A percentile compares a stretch with the other conserved stretches of the same genome.
Conservation (phyloP, 2,329 filamentous ascomycete genomes). For the Erysiphe neolycopersici region DNA sequence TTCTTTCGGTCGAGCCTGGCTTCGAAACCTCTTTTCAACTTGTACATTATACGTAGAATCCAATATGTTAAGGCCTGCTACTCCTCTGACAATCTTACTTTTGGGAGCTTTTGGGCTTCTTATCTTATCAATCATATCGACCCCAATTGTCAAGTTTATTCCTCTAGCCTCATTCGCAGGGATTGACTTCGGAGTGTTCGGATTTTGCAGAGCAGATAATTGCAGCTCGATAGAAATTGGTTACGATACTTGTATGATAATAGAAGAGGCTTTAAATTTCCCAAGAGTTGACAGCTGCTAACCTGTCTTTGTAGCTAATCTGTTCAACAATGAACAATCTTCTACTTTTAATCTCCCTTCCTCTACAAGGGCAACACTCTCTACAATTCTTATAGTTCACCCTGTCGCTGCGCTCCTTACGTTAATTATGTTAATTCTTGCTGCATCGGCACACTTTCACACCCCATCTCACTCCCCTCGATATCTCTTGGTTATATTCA, state of each 20-base stretch:
- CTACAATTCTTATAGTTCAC: slow-evolving; percentile 73
- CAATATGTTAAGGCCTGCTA: slow-evolving; percentile 57
- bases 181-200: slow-evolving; percentile 76
- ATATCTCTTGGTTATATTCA: slow-evolving; percentile 63
- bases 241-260: slow-evolving; percentile 53
- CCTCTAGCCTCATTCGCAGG: slow-evolving; percentile 54
- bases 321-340: slow-evolving; percentile 8
- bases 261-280: neutral
- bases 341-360: slow-evolving; percentile 27
- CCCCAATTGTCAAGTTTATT: slow-evolving; percentile 64
- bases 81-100: slow-evolving; percentile 66
- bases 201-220: slow-evolving; percentile 39
- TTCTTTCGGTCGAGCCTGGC: no score
- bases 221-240: slow-evolving; percentile 60
- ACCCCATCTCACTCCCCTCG: slow-evolving; percentile 68
- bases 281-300: neutral
- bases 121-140: slow-evolving; percentile 69
- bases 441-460: slow-evolving; percentile 62
- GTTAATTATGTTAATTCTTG: slow-evolving; percentile 58
- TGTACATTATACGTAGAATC: neutral
- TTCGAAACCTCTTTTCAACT: no score
- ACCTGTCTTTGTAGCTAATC: slow-evolving; percentile 4
- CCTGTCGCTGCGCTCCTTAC: slow-evolving; percentile 71
- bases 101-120: slow-evolving; percentile 64
- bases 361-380: slow-evolving; percentile 35